Evolutionary conservation across 2,329 filamentous ascomycete genomes (phyloP).

Genomic region (Diaporthe ilicicola): DNA sequence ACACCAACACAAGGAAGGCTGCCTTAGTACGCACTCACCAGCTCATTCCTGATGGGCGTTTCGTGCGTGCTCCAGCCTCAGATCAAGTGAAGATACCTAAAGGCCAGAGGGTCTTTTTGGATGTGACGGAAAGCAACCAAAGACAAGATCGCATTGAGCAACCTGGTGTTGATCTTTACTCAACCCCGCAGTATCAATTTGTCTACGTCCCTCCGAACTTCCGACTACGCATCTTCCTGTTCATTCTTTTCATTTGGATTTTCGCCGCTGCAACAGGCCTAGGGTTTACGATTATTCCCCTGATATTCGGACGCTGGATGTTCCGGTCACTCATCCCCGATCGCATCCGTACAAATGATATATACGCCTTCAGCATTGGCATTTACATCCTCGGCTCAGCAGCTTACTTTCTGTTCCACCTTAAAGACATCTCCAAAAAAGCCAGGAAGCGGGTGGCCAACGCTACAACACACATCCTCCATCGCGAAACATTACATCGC

Average conservation of each 20-base stretch:
- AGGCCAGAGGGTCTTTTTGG: slow-evolving; percentile 80
- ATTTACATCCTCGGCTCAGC: slow-evolving; percentile 80
- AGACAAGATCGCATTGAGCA: slow-evolving; percentile 72
- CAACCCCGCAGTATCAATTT: slow-evolving; percentile 70
- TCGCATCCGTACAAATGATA: slow-evolving; percentile 84
- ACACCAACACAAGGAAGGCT: slow-evolving; percentile 50
- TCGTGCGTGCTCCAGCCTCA: slow-evolving; percentile 91
- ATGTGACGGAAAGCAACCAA: slow-evolving; percentile 74
- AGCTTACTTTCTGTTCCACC: slow-evolving; percentile 68
- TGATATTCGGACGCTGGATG: slow-evolving; percentile 83
- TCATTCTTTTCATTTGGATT: slow-evolving; percentile 90
- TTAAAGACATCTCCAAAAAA: slow-evolving; percentile 48
- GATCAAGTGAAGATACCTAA: slow-evolving; percentile 96
- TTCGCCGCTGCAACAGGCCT: slow-evolving; percentile 92
- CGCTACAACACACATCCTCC: slow-evolving; percentile 39
- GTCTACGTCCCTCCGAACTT: slow-evolving; percentile 90
- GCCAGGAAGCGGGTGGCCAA: slow-evolving; percentile 43
- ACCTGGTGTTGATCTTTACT: slow-evolving; percentile 58
- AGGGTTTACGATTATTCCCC: slow-evolving; percentile 83
- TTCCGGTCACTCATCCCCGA: slow-evolving; percentile 77
- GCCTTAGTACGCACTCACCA: slow-evolving; percentile 58
- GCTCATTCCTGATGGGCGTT: slow-evolving; percentile 77
- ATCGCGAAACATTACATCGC: slow-evolving; percentile 43
- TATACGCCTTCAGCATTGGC: slow-evolving; percentile 94
- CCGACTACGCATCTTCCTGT: slow-evolving; percentile 78